Evolutionary conservation across 2,329 filamentous ascomycete genomes (phyloP).

Genomic region (Aureobasidium musti): DNA sequence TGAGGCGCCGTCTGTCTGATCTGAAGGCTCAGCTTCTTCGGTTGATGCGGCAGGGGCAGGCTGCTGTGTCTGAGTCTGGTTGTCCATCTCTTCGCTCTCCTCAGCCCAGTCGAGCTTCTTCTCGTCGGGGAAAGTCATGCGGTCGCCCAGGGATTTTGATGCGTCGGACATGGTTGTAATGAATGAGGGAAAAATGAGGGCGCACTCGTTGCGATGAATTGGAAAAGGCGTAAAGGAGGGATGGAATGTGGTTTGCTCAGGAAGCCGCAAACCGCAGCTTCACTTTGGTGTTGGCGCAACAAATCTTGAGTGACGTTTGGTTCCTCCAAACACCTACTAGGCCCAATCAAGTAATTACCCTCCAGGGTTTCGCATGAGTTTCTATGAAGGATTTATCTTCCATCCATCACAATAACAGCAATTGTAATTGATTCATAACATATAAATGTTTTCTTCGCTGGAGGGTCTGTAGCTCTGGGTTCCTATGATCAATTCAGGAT

Average conservation of each 20-base stretch:
- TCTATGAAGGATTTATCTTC: too few species aligned
- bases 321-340: slow-evolving; percentile 11
- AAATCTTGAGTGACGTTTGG: slow-evolving; percentile 26
- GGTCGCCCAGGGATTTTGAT: slow-evolving; percentile 36
- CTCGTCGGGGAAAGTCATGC: slow-evolving; percentile 35
- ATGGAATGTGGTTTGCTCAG: background rate
- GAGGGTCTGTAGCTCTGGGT: too few species aligned
- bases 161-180: slow-evolving; percentile 19
- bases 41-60: background rate
- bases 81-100: slow-evolving; percentile 34
- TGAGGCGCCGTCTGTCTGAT: slow-evolving; percentile 49
- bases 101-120: slow-evolving; percentile 41
- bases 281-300: slow-evolving; percentile 9
- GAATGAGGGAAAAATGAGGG: background rate
- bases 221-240: background rate
- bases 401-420: too few species aligned
- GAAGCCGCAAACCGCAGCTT: slow-evolving; percentile 11
- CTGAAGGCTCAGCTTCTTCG: background rate
- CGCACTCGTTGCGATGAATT: background rate
- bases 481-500: too few species aligned
- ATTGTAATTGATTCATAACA: too few species aligned
- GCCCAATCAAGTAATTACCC: background rate
- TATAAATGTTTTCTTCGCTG: too few species aligned
- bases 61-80: slow-evolving; percentile 23
- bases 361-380: background rate